Evolutionary conservation across 306 rosid genomes (phyloP).

Genomic region (Senna tora): DNA sequence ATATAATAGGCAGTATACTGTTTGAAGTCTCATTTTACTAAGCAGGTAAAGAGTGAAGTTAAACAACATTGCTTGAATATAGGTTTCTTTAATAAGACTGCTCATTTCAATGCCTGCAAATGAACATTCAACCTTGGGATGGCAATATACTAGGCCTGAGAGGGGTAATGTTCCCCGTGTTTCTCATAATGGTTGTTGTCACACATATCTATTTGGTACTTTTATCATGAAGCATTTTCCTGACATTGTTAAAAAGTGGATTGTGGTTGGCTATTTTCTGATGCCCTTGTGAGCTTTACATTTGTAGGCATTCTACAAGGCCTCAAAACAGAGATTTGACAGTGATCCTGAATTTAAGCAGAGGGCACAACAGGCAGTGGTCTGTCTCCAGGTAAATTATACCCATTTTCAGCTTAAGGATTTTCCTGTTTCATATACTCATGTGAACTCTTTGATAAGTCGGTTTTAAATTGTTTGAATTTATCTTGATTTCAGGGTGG

Average conservation of each 20-base stretch:
- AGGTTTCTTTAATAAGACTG: conserved; percentile 6
- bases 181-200: conserved; percentile 21
- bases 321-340: conserved; percentile 82
- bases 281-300: conserved; percentile 31
- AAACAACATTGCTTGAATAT: too few relatives aligned
- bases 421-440: neutral
- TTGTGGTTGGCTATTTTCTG: conserved; percentile 20
- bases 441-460: conserved; percentile 8
- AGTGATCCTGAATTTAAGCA: conserved; percentile 80
- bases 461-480: conserved; percentile 21
- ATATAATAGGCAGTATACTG: neutral
- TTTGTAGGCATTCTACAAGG: conserved; percentile 81
- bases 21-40: neutral
- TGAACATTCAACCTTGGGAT: conserved; percentile 28
- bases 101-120: conserved; percentile 10
- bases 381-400: conserved; percentile 79
- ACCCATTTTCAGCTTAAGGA: neutral
- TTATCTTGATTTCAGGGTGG: conserved; percentile 70
- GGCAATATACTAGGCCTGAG: conserved; percentile 18
- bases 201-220: neutral
- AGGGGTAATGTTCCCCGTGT: neutral
- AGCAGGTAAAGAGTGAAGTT: conserved; percentile 22
- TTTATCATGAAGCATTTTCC: conserved; percentile 8
- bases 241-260: conserved; percentile 17
- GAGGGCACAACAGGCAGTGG: conserved; percentile 88